phyloP scores from a whole-genome alignment of 306 rosid species.

The Pueraria montana region DNA sequence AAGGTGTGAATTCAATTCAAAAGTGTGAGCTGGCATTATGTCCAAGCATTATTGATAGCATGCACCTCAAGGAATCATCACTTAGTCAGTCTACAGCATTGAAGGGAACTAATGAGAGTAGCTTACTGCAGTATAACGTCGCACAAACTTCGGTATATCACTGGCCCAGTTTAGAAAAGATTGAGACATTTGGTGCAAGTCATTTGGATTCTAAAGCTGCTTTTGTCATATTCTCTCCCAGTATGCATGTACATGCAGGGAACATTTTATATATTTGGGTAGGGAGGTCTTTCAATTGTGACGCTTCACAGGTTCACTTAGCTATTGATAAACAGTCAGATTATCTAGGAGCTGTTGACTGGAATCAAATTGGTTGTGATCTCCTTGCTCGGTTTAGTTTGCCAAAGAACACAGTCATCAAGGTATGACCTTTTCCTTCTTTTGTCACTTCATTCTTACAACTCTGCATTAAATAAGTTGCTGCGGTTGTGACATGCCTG shows the following conservation, averaged over 20 bases:
- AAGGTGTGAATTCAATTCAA: slow-evolving; percentile 52
- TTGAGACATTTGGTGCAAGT: slow-evolving; percentile 60
- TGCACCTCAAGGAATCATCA: slow-evolving; percentile 46
- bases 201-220: slow-evolving; percentile 81
- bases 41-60: slow-evolving; percentile 37
- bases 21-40: slow-evolving; percentile 41
- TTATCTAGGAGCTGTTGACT: slow-evolving; percentile 64
- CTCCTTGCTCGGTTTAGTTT: slow-evolving; percentile 67
- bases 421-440: slow-evolving; percentile 63
- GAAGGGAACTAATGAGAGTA: slow-evolving; percentile 55
- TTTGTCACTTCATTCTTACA: background rate
- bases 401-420: slow-evolving; percentile 67
- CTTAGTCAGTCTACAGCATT: slow-evolving; percentile 48
- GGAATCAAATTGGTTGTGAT: slow-evolving; percentile 71
- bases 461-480: background rate
- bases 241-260: slow-evolving; percentile 54
- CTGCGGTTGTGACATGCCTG: too few relatives aligned
- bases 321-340: slow-evolving; percentile 64
- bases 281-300: slow-evolving; percentile 71
- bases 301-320: slow-evolving; percentile 56
- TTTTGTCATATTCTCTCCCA: slow-evolving; percentile 75
- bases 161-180: slow-evolving; percentile 89
- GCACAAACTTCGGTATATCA: slow-evolving; percentile 61
- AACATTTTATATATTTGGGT: slow-evolving; percentile 80
- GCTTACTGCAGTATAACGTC: slow-evolving; percentile 40